A percentile compares a stretch with the other conserved stretches of the same genome.
phyloP scores from a whole-genome alignment of 768 basidiomycete genomes.

The Leucogyrophana mollusca region DNA sequence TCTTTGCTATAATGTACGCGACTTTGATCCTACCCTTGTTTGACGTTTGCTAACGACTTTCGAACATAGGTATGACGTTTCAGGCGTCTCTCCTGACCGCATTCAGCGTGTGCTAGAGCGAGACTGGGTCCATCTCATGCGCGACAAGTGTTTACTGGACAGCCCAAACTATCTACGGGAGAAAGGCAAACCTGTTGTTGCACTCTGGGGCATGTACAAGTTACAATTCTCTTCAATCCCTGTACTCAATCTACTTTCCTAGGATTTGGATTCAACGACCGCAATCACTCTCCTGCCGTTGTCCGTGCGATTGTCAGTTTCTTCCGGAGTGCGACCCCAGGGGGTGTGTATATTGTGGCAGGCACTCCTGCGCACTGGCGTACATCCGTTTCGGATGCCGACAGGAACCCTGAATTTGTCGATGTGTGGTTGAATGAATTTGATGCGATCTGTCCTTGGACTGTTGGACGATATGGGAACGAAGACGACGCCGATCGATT shows the following conservation, averaged over 20 bases:
- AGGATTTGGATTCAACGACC: conserved; percentile 70
- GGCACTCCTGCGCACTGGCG: conserved; percentile 78
- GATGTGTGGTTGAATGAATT: conserved; percentile 75
- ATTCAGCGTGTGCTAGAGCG: conserved; percentile 65
- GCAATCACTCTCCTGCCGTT: conserved; percentile 60
- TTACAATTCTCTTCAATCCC: conserved; percentile 1
- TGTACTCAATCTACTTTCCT: neutral
- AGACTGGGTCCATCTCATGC: conserved; percentile 75
- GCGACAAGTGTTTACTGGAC: conserved; percentile 58
- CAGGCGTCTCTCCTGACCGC: conserved; percentile 69
- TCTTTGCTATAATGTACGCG: conserved; percentile 81
- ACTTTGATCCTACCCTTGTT: neutral
- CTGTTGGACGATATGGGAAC: conserved; percentile 65
- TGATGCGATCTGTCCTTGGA: conserved; percentile 83
- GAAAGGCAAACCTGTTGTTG: conserved; percentile 67
- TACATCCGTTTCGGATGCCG: conserved; percentile 65
- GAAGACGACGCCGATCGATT: conserved; percentile 64
- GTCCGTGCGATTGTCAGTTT: conserved; percentile 54
- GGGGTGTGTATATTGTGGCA: conserved; percentile 72
- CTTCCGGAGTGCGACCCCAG: conserved; percentile 62
- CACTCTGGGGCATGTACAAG: conserved; percentile 58
- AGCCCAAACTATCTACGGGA: conserved; percentile 75
- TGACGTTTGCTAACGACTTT: conserved; percentile 1
- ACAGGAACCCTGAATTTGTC: conserved; percentile 62
- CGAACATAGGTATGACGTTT: conserved; percentile 71